Evolutionary conservation across 2,329 filamentous ascomycete species (phyloP), one percentile per base, ranked within the genome.

Genomic region (Chalara sp.): DNA sequence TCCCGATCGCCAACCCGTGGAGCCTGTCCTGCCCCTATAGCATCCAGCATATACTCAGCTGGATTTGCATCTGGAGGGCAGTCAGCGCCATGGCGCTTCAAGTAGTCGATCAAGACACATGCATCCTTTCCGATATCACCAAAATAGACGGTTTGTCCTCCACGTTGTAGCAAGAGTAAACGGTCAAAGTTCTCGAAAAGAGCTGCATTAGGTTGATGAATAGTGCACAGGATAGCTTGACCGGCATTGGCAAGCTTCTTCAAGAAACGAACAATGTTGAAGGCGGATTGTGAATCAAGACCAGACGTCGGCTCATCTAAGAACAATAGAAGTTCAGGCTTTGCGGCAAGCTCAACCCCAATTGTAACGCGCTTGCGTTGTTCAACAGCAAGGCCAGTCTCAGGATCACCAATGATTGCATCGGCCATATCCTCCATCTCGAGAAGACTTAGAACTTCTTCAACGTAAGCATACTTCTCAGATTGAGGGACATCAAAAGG

Each of bases 101-200:
- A 65, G 49, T 72, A 72, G 6, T 76, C 69, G 33, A 83, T 72
- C 6, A 87, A 65, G 13, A 74, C 74, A 44, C 72, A 69, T 0
- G 81, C 81, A 58, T 86, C 81, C 44, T 79, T 73, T 29, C 83
- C 83, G 12, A 88, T 79, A 0, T 81, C 78, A 0, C 86, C 86
- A 52, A 88, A 89, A 67, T 89, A 89, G 77, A 86, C 79, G 0
- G 82, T 85, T 59, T 75, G 79, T 2, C 83, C 83, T 28, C 83
- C 83, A 46, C 71, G 82, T 59, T 85, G 84, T 32, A 88, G 72
- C 2, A 82, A 81, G 1, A 89, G 73, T 13, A 88, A 80, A 76
- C 85, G 85, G 63, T 88, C 84, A 66, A 89, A 89, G 61, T 87
- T 76, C 61, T 87, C 77, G 51, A 87, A 82, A 2, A 88, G 71